Percentiles rank a stretch among this genome's conserved stretches.
Evolutionary conservation across 768 basidiomycete genomes (phyloP).

Genomic region (Imleria badia): DNA sequence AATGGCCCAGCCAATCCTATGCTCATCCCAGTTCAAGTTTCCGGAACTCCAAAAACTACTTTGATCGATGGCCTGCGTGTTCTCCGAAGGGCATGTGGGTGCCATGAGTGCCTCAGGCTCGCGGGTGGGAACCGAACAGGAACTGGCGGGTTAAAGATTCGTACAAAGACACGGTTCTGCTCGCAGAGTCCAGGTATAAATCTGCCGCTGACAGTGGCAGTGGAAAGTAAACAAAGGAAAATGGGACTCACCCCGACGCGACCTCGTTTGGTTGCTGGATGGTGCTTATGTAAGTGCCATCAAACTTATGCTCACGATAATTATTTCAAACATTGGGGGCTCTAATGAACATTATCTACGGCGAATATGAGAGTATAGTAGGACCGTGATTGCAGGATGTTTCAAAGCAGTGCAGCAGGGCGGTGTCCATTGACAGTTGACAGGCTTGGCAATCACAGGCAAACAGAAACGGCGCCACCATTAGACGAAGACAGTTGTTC

Average conservation of each 20-base stretch:
- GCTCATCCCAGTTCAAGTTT: slow-evolving; percentile 56
- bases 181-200: slow-evolving; percentile 5
- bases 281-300: not conserved
- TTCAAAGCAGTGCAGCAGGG: too few species aligned
- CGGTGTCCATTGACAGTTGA: too few species aligned
- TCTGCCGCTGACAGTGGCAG: slow-evolving; percentile 3
- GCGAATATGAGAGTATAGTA: too few species aligned
- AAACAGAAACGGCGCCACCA: too few species aligned
- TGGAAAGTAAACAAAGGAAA: not conserved
- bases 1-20: slow-evolving; percentile 73
- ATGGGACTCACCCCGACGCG: not conserved
- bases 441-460: too few species aligned
- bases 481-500: too few species aligned
- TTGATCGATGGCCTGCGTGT: slow-evolving; percentile 53
- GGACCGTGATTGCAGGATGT: too few species aligned
- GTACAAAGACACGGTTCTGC: slow-evolving; percentile 8
- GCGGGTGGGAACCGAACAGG: not conserved
- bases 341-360: too few species aligned
- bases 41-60: slow-evolving; percentile 58
- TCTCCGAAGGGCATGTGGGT: slow-evolving; percentile 49
- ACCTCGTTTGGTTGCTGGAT: not conserved
- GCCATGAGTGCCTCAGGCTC: slow-evolving; percentile 17
- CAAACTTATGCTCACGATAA: too few species aligned
- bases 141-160: not conserved
- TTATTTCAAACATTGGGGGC: too few species aligned